Evolutionary conservation across 352 stramenopile genomes (phyloP).

Genomic region (Phytophthora sp.): DNA sequence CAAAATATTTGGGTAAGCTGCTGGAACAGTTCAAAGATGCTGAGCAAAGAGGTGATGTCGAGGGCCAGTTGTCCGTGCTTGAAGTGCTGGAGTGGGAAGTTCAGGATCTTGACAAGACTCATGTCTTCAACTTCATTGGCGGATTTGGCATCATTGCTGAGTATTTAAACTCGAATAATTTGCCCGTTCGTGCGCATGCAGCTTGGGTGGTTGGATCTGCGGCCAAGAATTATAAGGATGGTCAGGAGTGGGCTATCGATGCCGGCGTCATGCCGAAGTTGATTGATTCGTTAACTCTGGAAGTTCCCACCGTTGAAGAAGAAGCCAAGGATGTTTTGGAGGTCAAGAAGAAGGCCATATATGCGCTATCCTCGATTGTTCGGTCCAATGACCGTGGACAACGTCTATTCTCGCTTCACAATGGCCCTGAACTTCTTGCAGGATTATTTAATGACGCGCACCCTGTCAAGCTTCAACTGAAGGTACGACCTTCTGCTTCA

Average conservation of each 20-base stretch:
- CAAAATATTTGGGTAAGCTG: slow-evolving; percentile 77
- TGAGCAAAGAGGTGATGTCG: slow-evolving; percentile 49
- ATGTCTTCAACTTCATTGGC: slow-evolving; percentile 87
- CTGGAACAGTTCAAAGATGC: slow-evolving; percentile 74
- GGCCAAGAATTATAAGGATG: slow-evolving; percentile 86
- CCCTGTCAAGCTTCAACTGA: slow-evolving; percentile 62
- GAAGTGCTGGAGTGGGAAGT: slow-evolving; percentile 87
- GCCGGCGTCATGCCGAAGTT: slow-evolving; percentile 74
- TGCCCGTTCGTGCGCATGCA: slow-evolving; percentile 61
- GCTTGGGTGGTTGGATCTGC: slow-evolving; percentile 80
- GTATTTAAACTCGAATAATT: slow-evolving; percentile 74
- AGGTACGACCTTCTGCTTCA: slow-evolving; percentile 41
- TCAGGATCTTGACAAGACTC: slow-evolving; percentile 89
- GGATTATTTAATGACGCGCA: slow-evolving; percentile 50
- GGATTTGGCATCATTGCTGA: slow-evolving; percentile 77
- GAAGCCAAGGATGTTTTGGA: slow-evolving; percentile 50
- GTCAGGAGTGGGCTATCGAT: slow-evolving; percentile 82
- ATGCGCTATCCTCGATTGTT: slow-evolving; percentile 77
- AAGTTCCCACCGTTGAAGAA: slow-evolving; percentile 18
- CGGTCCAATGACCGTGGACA: slow-evolving; percentile 73
- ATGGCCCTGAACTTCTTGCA: slow-evolving; percentile 44
- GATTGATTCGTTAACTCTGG: slow-evolving; percentile 58
- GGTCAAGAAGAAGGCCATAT: slow-evolving; percentile 86
- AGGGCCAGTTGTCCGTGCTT: slow-evolving; percentile 60
- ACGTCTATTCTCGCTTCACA: slow-evolving; percentile 60